Base-by-base conservation (phyloP, 225 moss, liverwort and hornwort genomes). In the Physcomitrium patens region DNA sequence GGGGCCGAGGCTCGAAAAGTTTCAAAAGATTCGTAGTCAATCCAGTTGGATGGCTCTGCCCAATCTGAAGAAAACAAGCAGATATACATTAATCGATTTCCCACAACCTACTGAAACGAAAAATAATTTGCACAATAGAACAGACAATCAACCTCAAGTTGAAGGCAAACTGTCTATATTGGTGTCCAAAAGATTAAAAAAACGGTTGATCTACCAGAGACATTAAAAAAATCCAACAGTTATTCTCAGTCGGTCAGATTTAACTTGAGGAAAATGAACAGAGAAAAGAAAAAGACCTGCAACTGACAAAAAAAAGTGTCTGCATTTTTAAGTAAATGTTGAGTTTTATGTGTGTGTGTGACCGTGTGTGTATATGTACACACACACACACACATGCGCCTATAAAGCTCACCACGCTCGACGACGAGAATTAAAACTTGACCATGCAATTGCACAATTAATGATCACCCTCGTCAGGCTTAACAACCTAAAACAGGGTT, bases 1-100 rank as follows among this genome's bases (percentile, higher is more conserved):
- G 99, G 42, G 99, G 82, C 16, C 99, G 89, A 46, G 99, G 95
- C 81, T 99, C 99, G 63, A 99, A 99, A 43, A 99, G 99, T 81
- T 99, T 99, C 73, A 99, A 64, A 42, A 99, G 86, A 78, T 99
- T 99, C 23, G 95, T 86, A 14, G 99, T 99, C 59, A 99, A 92
- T 50, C 99, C 99, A 53, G 95, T 99, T 47, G 99, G 99, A 75
- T 99, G 99, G 60, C 95, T 95, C 86, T 99, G 95, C 60, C 99
- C 99, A 70, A 99, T 99, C 93, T 91, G 87, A 49, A 68, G 60
- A 65, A 68, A 48, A 8, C 51, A 54, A 62, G 65, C 51, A 58
- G 42, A 50, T 3, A 72, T 16, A 28, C 18, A 42, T 37, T 5
- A 74, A 70, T 73, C 22, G 27, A 66, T 22, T 48, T 44, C 31